Conservation (phyloP, 495 filamentous ascomycete genomes). For the Penicillium odoratum region DNA sequence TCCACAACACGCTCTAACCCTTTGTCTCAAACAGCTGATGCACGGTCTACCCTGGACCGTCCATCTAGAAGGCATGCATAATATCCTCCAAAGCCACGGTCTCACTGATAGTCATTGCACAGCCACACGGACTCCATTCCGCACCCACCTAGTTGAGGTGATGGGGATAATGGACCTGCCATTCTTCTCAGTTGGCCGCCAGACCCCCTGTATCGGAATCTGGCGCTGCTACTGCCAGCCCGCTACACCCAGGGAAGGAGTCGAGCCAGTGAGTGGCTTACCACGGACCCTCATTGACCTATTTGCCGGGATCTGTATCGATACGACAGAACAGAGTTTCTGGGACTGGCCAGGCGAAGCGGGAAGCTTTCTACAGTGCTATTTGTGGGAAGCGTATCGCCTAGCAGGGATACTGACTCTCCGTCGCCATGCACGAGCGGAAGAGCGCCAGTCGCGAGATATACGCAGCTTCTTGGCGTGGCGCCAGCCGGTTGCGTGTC, state of each 20-base stretch:
- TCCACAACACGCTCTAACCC: constrained; percentile 2
- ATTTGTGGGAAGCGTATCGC: constrained; percentile 39
- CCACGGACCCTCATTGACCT: constrained; percentile 35
- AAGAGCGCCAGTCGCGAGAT: neutral
- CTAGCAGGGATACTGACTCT: constrained; percentile 34
- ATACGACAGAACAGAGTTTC: constrained; percentile 32
- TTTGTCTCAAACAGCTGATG: constrained; percentile 24
- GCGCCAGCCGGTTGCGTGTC: constrained; percentile 14
- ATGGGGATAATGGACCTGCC: constrained; percentile 43
- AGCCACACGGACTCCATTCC: constrained; percentile 18
- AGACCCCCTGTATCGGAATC: constrained; percentile 29
- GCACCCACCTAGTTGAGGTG: constrained; percentile 35
- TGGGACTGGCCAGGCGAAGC: constrained; percentile 37
- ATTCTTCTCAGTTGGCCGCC: constrained; percentile 31
- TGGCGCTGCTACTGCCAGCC: constrained; percentile 33
- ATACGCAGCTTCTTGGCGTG: constrained; percentile 3
- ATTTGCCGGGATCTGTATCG: constrained; percentile 28
- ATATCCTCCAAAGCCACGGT: constrained; percentile 28
- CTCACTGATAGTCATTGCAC: constrained; percentile 7
- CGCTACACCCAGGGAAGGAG: constrained; percentile 10
- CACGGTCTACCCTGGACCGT: constrained; percentile 40
- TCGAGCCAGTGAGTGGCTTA: constrained; percentile 37
- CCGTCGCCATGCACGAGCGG: constrained; percentile 11
- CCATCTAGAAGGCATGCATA: constrained; percentile 42
- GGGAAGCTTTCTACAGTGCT: constrained; percentile 33